A percentile compares a stretch with the other conserved stretches of the same genome.
Conservation (phyloP, 2,329 filamentous ascomycete genomes). For the Tympanopsis confertula region DNA sequence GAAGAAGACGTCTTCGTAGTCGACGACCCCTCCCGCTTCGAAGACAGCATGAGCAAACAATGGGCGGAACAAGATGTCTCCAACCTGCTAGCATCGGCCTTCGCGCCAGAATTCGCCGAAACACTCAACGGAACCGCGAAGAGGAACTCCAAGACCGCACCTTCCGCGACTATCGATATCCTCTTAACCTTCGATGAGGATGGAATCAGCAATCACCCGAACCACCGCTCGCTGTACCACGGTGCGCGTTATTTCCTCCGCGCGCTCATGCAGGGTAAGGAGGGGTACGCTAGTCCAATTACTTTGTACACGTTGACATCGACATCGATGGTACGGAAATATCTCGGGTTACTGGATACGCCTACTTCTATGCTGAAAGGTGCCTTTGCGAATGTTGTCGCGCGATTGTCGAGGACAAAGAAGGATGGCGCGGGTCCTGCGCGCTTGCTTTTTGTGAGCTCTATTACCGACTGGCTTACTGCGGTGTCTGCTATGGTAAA, state of each 20-base stretch:
- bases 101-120: constrained; percentile 39
- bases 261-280: constrained; percentile 41
- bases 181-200: constrained; percentile 56
- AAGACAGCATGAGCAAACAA: constrained; percentile 51
- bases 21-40: constrained; percentile 49
- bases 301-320: constrained; percentile 55
- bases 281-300: constrained; percentile 49
- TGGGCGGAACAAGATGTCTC: constrained; percentile 51
- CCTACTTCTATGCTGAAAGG: constrained; percentile 40
- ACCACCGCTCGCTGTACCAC: constrained; percentile 58
- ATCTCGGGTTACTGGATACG: constrained; percentile 50
- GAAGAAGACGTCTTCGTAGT: constrained; percentile 54
- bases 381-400: constrained; percentile 23
- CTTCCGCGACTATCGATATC: constrained; percentile 36
- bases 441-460: constrained; percentile 48
- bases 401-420: no score
- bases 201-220: constrained; percentile 58
- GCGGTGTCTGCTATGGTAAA: constrained; percentile 58
- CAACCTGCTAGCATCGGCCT: constrained; percentile 42
- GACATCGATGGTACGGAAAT: constrained; percentile 52
- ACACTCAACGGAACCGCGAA: not conserved
- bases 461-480: constrained; percentile 34
- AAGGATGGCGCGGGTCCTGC: constrained; percentile 13
- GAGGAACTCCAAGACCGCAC: constrained; percentile 7
- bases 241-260: constrained; percentile 49